These are phyloP conservation scores for Serendipita indica DNA, from an alignment of 768 basidiomycete species.

Conservation along the genomic window DNA sequence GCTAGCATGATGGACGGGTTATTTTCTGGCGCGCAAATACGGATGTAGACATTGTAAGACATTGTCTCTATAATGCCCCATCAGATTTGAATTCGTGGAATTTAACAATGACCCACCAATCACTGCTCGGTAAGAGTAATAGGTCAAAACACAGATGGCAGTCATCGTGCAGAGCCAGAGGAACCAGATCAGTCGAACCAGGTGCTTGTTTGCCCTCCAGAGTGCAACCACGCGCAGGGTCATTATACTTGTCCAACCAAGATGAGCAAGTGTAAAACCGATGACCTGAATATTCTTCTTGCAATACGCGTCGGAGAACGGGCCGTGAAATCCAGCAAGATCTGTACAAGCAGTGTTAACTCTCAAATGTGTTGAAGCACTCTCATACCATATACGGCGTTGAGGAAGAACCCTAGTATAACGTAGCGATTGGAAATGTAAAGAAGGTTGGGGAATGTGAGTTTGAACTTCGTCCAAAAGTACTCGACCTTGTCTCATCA, in stretches of 20 bases:
- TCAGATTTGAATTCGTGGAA: no score
- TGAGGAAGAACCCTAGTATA: not conserved
- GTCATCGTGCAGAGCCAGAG: not conserved
- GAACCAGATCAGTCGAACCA: not conserved
- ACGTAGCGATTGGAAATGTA: slow-evolving; percentile 6
- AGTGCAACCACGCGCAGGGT: not conserved
- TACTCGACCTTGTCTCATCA: slow-evolving; percentile 1
- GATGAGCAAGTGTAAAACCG: not conserved
- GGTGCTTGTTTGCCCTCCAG: not conserved
- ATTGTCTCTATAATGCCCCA: not conserved
- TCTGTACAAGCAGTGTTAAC: not conserved
- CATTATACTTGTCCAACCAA: slow-evolving; percentile 5
- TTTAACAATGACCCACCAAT: not conserved
- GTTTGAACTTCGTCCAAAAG: not conserved
- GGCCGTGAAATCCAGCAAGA: not conserved
- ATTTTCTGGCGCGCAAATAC: not conserved
- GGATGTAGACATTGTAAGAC: not conserved
- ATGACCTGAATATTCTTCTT: not conserved
- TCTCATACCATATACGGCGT: not conserved
- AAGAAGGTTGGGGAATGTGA: not conserved
- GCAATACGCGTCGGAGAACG: not conserved
- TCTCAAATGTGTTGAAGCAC: not conserved
- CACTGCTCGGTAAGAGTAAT: not conserved
- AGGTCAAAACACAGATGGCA: not conserved
- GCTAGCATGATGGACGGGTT: not conserved